These are phyloP conservation scores for Diddensiella caesifluorescens DNA, from an alignment of 805 yeast genomes.

Conservation along the genomic window DNA sequence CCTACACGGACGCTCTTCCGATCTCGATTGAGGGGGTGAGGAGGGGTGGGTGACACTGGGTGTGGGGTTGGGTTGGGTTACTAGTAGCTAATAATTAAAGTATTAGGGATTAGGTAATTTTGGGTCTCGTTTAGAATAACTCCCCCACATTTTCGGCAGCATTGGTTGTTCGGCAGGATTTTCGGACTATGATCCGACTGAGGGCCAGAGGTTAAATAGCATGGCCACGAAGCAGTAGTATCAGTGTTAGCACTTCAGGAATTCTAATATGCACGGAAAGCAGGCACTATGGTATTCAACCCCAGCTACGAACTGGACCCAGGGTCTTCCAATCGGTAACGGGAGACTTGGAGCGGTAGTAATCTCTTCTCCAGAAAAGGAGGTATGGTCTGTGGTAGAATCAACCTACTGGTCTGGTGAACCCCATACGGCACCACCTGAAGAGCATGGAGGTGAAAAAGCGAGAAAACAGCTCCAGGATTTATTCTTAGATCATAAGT, in stretches of 20 bases:
- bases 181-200: background rate
- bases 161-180: background rate
- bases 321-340: conserved; percentile 13
- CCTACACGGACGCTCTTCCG: too few species aligned
- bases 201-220: background rate
- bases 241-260: too few species aligned
- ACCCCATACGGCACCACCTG: conserved; percentile 3
- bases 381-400: conserved; percentile 7
- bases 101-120: background rate
- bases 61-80: background rate
- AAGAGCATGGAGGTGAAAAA: conserved; percentile 7
- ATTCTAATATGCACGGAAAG: background rate
- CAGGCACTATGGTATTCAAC: conserved; percentile 10
- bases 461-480: conserved; percentile 4
- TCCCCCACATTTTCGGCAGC: background rate
- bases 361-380: conserved; percentile 1
- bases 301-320: conserved; percentile 9
- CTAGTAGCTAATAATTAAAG: background rate
- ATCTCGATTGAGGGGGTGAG: too few species aligned
- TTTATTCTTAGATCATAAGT: conserved; percentile 4
- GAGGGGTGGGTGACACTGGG: too few species aligned
- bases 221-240: too few species aligned
- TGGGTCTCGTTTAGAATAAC: background rate
- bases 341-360: conserved; percentile 14
- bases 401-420: conserved; percentile 12